Base-by-base conservation (phyloP, 495 filamentous ascomycete species). In the Tuber umbilicatum region DNA sequence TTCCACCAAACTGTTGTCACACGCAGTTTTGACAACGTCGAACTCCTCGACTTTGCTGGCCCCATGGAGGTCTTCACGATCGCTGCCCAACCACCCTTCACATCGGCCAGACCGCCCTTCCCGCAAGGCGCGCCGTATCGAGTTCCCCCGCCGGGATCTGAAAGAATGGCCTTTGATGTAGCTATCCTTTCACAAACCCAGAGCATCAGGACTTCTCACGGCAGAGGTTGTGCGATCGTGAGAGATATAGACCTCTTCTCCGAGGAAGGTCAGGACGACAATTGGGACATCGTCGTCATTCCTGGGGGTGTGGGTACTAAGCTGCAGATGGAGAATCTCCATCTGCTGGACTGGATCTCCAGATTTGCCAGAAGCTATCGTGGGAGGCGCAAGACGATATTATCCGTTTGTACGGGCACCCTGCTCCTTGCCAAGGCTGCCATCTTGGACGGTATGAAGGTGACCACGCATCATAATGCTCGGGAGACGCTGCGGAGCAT, bases 391-490 rank as follows among this genome's bases (percentile, higher is more conserved):
- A 76, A 64, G 31, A 74, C 72, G 70, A 73, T 77, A 68, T 17
- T 77, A 55, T 71, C 73, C 17, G 84, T 96, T 85, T 92, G 90
- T 85, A 93, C 91, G 40, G 93, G 91, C 23, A 87, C 88, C 43
- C 86, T 93, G 40, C 85, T 94, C 77, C 86, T 94, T 38, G 93
- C 90, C 60, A 85, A 91, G 74, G 85, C 88, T 47, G 93, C 92
- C 74, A 85, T 94, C 77, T 85, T 96, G 55, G 84, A 86, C 74
- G 92, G 92, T 42, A 84, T 94, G 71, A 88, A 86, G n/a, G 91
- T 91, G 40, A 92, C 90, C 19, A 92, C 91, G 40, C 90, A 92
- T 78, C 86, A 87, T 19, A 87, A 89, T 75, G 86, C 83, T 78
- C 85, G 90, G 73, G 88, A 87, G 71, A 88, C 84, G 27, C 86